These are phyloP conservation scores for Alternaria viburni DNA, from an alignment of 2,329 filamentous ascomycete genomes.

Conservation along the genomic window DNA sequence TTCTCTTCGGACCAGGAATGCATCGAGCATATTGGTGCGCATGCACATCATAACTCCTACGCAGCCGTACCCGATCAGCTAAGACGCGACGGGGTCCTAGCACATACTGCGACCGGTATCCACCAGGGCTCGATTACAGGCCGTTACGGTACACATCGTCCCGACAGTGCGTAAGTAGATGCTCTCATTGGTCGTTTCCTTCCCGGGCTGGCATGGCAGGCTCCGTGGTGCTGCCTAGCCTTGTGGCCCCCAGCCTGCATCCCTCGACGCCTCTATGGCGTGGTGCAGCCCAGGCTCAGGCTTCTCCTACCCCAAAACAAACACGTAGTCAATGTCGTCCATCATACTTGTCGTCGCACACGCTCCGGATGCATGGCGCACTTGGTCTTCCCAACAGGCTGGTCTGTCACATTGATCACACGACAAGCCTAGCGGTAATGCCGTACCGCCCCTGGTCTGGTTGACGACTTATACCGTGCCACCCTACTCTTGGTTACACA, in stretches of 20 bases:
- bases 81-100: slow-evolving; percentile 58
- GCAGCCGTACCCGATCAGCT: slow-evolving; percentile 55
- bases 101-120: slow-evolving; percentile 53
- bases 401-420: slow-evolving; percentile 55
- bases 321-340: slow-evolving; percentile 49
- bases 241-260: slow-evolving; percentile 42
- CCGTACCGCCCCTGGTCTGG: slow-evolving; percentile 44
- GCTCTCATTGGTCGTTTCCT: slow-evolving; percentile 48
- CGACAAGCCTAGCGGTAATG: slow-evolving; percentile 50
- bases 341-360: slow-evolving; percentile 46
- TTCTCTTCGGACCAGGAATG: slow-evolving; percentile 55
- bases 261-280: slow-evolving; percentile 45
- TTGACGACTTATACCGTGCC: slow-evolving; percentile 50
- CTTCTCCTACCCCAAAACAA: slow-evolving; percentile 49
- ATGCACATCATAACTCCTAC: slow-evolving; percentile 55
- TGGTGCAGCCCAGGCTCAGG: slow-evolving; percentile 46
- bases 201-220: slow-evolving; percentile 41
- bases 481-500: slow-evolving; percentile 49
- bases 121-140: slow-evolving; percentile 56
- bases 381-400: slow-evolving; percentile 45
- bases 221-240: slow-evolving; percentile 48
- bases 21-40: slow-evolving; percentile 53
- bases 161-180: slow-evolving; percentile 63
- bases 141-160: slow-evolving; percentile 60
- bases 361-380: slow-evolving; percentile 47